Evolutionary conservation across 192 early-diverging fungal genomes (phyloP), one percentile per base, ranked within the genome.

Genomic region (Geranomyces variabilis): DNA sequence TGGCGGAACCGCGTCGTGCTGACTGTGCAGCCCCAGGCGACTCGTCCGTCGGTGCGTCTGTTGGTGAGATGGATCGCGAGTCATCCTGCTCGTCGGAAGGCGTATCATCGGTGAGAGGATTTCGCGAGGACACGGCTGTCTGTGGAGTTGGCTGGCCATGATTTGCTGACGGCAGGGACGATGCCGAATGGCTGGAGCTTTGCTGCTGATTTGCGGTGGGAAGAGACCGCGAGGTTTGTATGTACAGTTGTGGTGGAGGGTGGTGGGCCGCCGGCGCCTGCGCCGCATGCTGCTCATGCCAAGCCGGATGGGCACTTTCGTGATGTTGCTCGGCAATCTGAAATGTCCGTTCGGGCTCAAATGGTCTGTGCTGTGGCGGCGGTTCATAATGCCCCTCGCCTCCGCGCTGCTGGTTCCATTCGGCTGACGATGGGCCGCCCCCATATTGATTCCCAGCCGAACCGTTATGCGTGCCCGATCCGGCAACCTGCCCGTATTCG

Each of bases 191-290:
- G 7, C 19, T 53, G 4, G 51, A 53, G 51, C 15, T 17, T 53
- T n/a, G 51, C 51, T n/a, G 51, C 4, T n/a, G n/a, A 17, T n/a
- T 3, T 53, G 51, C 19, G 19, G 51, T n/a, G n/a, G 7, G 51
- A n/a, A 53, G 19, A n/a, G 51, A 26, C 17, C 58, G 58, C 58
- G 58, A 34, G 17, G 58, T 60, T 60, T 60, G 58, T 26, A 60
- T 60, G 31, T 60, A 60, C 31, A 60, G 29, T 28, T 19, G 58
- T 60, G 58, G 28, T 29, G 31, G 51, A 53, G 51, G 4, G n/a
- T n/a, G 51, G 36, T 41, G 36, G 10, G 36, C 3, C 5, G 5
- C 36, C 10, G 36, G 10, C 3, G 36, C 36, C 36, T 3, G 5
- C 36, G 36, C 36, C 10, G 36, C 36, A 41, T 41, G 36, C 10